These are phyloP conservation scores for Dianthus caryophyllus DNA, from an alignment of 148 eudicot genomes.

Conservation along the genomic window DNA sequence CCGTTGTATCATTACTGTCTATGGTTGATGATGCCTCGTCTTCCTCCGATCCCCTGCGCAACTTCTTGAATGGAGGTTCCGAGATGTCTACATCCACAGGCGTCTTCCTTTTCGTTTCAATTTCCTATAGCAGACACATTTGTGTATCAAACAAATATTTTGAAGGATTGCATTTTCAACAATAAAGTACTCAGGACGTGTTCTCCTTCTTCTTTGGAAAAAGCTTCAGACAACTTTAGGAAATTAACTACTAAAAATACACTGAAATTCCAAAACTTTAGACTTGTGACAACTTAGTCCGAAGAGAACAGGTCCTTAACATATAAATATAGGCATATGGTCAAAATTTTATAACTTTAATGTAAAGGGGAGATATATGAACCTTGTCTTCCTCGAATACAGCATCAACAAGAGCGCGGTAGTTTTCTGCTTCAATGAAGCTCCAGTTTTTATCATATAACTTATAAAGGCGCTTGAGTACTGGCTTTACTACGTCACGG, in stretches of 20 bases:
- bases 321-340: no score
- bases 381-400: conserved; percentile 56
- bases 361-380: background rate
- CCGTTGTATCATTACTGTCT: conserved; percentile 15
- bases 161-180: background rate
- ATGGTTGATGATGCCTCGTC: conserved; percentile 35
- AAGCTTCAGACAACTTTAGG: no score
- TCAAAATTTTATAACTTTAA: no score
- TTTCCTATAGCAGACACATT: conserved; percentile 20
- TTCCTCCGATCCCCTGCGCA: conserved; percentile 22
- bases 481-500: conserved; percentile 34
- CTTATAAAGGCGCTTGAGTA: conserved; percentile 39
- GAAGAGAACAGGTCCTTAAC: no score
- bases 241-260: no score
- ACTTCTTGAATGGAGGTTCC: conserved; percentile 38
- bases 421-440: conserved; percentile 56
- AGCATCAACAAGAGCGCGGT: conserved; percentile 61
- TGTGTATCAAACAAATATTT: background rate
- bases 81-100: conserved; percentile 13
- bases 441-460: conserved; percentile 59
- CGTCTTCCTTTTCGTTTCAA: conserved; percentile 28
- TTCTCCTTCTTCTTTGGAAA: no score
- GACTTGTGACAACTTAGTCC: no score
- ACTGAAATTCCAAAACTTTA: no score
- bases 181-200: no score